Base-by-base conservation (phyloP, 2,329 filamentous ascomycete genomes). In the Epichloe hybrida region DNA sequence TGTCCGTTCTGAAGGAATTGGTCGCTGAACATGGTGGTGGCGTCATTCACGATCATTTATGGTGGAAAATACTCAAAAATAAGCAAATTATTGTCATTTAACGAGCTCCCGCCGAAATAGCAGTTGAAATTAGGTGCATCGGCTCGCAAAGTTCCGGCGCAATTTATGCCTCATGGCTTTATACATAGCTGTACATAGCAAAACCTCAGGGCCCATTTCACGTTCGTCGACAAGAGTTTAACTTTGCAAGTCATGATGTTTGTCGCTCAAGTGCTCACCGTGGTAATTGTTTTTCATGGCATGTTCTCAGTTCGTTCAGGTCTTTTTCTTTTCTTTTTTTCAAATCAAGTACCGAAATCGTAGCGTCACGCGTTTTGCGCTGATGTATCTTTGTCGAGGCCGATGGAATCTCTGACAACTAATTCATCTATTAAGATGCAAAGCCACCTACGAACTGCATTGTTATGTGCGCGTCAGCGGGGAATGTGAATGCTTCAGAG, bases 381-480 rank as follows among this genome's bases (percentile, higher is more conserved):
- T 36, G 13, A 9, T 5, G 39, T 23, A 34, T 15, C n/a, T 46
- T 36, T 12, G 34, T 35, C 27, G 47, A 42, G 47, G 38, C 27
- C 9, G 38, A 13, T 36, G 27, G 36, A 23, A 41, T n/a, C n/a
- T 23, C n/a, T 36, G 37, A 36, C 27, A 42, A 38, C 27, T 41
- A 15, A 7, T 42, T 31, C 39, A 40, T 49, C 34, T 40, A 23
- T 27, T 34, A 20, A 43, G 37, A 42, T 15, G 50, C 43, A 39
- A 52, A 52, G 49, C 40, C 44, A 43, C 35, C 45, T 48, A 34
- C 44, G 15, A 51, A 46, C 46, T 53, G 46, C 37, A 40, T 40
- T 48, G n/a, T 36, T 21, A 45, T 46, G 40, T 34, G 48, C 39
- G 48, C 34, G 52, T 53, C 52, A 53, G 52, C 46, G 46, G 27